phyloP scores from a whole-genome alignment of 192 early-diverging fungal genomes.

The Gaertneriomyces sp. region DNA sequence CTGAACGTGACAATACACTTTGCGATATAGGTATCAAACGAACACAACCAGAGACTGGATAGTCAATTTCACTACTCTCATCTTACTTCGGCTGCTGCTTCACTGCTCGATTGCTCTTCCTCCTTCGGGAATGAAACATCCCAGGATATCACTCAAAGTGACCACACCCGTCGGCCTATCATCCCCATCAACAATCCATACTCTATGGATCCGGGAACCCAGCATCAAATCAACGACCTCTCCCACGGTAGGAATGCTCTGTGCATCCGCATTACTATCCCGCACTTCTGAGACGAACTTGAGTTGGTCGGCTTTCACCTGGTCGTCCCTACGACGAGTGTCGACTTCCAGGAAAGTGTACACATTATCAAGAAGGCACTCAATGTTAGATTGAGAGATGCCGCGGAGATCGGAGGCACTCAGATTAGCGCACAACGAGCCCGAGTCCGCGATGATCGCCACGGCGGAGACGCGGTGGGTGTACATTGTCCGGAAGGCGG shows the following conservation, averaged over 20 bases:
- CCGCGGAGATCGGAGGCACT: constrained; percentile 73
- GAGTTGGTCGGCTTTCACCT: constrained; percentile 56
- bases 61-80: too few species aligned
- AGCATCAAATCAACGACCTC: constrained; percentile 30
- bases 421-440: constrained; percentile 61
- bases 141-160: constrained; percentile 65
- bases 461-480: constrained; percentile 51
- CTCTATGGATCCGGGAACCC: constrained; percentile 50
- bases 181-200: constrained; percentile 63
- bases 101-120: constrained; percentile 22
- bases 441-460: constrained; percentile 59
- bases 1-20: too few species aligned
- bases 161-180: constrained; percentile 66
- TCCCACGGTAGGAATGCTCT: background rate
- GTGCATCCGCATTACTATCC: background rate
- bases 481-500: constrained; percentile 48
- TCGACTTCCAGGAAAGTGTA: constrained; percentile 58
- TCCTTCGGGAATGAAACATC: constrained; percentile 45
- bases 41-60: too few species aligned
- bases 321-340: constrained; percentile 33
- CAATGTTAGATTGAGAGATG: constrained; percentile 54
- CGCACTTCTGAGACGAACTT: constrained; percentile 44
- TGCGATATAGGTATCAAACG: too few species aligned
- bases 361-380: constrained; percentile 58
- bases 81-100: background rate